Conservation (phyloP, 2,329 filamentous ascomycete species). For the Proliferodiscus dingleyae region DNA sequence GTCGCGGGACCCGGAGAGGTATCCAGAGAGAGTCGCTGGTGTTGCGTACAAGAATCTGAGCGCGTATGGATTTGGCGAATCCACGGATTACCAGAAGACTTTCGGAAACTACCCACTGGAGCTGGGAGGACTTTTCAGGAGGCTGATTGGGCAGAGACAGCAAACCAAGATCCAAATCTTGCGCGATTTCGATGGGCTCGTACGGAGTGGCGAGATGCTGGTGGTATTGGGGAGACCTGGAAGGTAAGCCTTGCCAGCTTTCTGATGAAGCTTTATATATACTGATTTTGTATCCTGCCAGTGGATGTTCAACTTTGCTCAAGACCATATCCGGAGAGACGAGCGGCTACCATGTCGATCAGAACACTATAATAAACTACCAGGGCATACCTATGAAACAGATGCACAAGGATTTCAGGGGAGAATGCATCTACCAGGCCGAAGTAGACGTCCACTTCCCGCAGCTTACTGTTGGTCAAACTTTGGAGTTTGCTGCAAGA, state of each 20-base stretch:
- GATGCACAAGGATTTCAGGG: conserved; percentile 57
- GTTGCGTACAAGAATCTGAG: conserved; percentile 64
- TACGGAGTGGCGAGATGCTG: conserved; percentile 61
- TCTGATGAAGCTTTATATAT: background rate
- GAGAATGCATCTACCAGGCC: conserved; percentile 69
- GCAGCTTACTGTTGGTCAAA: conserved; percentile 71
- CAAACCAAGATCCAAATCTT: conserved; percentile 54
- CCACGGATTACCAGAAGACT: conserved; percentile 66
- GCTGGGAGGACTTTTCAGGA: conserved; percentile 38
- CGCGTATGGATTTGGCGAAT: conserved; percentile 62
- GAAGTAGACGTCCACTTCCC: conserved; percentile 74
- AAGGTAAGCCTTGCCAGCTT: conserved; percentile 33
- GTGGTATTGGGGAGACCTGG: conserved; percentile 64
- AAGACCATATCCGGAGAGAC: conserved; percentile 53
- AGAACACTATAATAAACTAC: conserved; percentile 53
- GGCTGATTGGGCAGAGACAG: conserved; percentile 46
- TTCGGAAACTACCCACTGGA: conserved; percentile 58
- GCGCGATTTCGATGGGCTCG: conserved; percentile 57
- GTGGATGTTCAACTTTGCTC: conserved; percentile 59
- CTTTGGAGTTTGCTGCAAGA: conserved; percentile 66
- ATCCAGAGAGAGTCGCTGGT: conserved; percentile 55
- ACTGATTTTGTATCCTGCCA: conserved; percentile 21
- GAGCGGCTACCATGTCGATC: conserved; percentile 50
- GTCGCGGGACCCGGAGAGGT: conserved; percentile 47
- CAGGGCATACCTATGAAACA: conserved; percentile 46